Base-by-base conservation (phyloP, 2,329 filamentous ascomycete species). In the Verticillium longisporum region DNA sequence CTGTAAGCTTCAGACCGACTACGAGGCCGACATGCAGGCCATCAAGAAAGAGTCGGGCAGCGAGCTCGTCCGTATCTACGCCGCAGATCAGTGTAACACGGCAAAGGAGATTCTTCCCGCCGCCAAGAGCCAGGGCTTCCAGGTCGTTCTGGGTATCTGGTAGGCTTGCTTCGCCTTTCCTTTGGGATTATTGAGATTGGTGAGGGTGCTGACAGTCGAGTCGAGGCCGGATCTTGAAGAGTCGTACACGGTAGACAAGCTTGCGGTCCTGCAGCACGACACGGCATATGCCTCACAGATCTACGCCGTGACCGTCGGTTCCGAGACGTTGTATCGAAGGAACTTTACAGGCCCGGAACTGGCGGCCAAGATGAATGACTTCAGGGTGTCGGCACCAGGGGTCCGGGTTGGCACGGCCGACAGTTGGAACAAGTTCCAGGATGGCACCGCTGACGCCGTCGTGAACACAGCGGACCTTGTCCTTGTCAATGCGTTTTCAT, bases 61-160 rank as follows among this genome's bases (percentile, higher is more conserved):
- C 50, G 84, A 77, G 38, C 67, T 89, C 41, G 87, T 90, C 57
- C 83, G 88, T 63, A 84, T 85, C 61, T 91, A 91, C 73, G 81
- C 87, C 21, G 85, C 86, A 18, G 82, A 78, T 59, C 86, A 90
- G 71, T 91, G 88, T 74, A 78, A 89, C 65, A 83, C 81, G 55
- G 84, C 87, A 6, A 76, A 83, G 71, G 75, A 84, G 63, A 84
- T 89, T 60, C 73, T 90, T 33, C 86, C 87, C 4, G 87, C 87
- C 38, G 88, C 88, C 1, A 85, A 87, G 76, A 71, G 72, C 55
- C 85, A 86, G 73, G 82, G 80, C 18, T 87, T 89, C 74, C 77
- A 88, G 75, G 86, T 90, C 64, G 77, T 90, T n/a, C 75, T 90
- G 50, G 88, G 87, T 63, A 83, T 90, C 69, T 91, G 88, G 88